Evolutionary conservation across 2,329 filamentous ascomycete genomes (phyloP), one percentile per base, ranked within the genome.

Genomic region (Neofusicoccum sp.): DNA sequence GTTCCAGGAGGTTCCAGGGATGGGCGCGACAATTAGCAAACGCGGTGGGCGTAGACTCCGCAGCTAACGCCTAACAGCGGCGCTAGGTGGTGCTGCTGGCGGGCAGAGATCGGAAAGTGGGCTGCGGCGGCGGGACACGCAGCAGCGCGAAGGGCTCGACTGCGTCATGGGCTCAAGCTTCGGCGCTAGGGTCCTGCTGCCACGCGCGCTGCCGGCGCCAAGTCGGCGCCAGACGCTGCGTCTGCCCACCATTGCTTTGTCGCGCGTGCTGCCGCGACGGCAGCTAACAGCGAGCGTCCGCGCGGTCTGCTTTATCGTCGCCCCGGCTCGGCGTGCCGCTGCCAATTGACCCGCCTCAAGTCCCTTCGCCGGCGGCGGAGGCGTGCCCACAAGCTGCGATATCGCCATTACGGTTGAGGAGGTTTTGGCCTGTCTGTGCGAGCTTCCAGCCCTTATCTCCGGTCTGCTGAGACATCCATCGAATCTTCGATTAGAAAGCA

Each of bases 161-260:
- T 62, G 59, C 59, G 59, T 62, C 61, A 62, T 56, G 44, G 56
- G 56, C 56, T 58, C 41, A 45, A 45, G 54, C 54, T 58, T 45
- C 28, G 28, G 29, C 54, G 50, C 50, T 41, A 56, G 50, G 50
- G 50, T 56, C 28, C 50, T 36, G 39, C 41, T 41, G 54, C 22
- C 39, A 39, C 16, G 7, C 34, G 43, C 52, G 37, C 45, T 31
- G 45, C 33, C 28, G 37, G 14, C 5, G 39, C 22, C 12, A 14
- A n/a, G 8, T 14, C 22, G 34, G 12, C 50, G 36, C 22, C 50
- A 56, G 31, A 41, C 50, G 50, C 45, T 33, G 44, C 16, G 16
- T 12, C 49, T 39, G 4, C 7, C 48, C 7, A 6, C 11, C 12
- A 7, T n/a, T 22, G n/a, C 48, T 16, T 22, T 22, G 22, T 22